phyloP scores from a whole-genome alignment of 2,329 filamentous ascomycete genomes.

The Fusarium proliferatum region DNA sequence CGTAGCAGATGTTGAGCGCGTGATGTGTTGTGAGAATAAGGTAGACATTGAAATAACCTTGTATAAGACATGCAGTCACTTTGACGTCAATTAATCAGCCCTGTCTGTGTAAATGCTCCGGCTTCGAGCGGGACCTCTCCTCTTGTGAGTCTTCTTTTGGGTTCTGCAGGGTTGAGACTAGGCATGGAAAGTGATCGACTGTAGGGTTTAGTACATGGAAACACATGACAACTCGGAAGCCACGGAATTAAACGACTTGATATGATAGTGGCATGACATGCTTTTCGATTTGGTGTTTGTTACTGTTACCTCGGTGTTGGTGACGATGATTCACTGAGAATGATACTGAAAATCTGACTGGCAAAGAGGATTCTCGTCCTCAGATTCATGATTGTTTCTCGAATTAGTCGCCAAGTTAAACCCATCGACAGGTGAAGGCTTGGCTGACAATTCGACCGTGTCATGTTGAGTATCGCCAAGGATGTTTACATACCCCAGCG shows the following conservation, averaged over 20 bases:
- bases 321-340: background rate
- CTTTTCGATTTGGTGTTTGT: background rate
- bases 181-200: conserved; percentile 12
- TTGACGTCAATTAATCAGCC: conserved; percentile 36
- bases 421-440: background rate
- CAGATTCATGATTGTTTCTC: background rate
- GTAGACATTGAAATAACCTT: conserved; percentile 11
- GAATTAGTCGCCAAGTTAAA: background rate
- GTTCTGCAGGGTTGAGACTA: background rate
- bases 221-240: conserved; percentile 31
- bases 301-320: background rate
- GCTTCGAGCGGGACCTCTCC: background rate
- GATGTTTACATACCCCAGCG: background rate
- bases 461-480: conserved; percentile 21
- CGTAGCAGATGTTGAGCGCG: background rate
- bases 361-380: too few species aligned
- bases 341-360: background rate
- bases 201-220: conserved; percentile 27
- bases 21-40: conserved; percentile 2
- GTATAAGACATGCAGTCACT: conserved; percentile 28
- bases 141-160: conserved; percentile 1
- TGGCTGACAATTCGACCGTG: conserved; percentile 15
- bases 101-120: conserved; percentile 3
- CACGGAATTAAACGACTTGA: conserved; percentile 5
- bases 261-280: conserved; percentile 24